These are phyloP conservation scores for Caloboletus inedulis DNA, from an alignment of 1,284 basidiomycete species.

Conservation along the genomic window DNA sequence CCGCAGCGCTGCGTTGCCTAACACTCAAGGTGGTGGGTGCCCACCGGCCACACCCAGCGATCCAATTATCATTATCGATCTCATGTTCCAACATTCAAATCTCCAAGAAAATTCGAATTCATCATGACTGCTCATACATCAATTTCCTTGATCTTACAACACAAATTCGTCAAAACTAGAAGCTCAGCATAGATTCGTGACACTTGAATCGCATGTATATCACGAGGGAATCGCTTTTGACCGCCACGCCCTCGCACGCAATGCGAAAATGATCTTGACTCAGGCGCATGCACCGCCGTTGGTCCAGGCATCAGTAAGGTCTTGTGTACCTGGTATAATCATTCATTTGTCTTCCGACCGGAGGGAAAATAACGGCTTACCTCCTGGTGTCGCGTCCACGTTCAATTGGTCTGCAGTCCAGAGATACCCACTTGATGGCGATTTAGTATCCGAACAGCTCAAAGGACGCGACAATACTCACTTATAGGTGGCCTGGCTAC, in stretches of 20 bases:
- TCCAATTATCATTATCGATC: background rate
- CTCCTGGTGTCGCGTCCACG: slow-evolving; percentile 20
- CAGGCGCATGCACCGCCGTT: slow-evolving; percentile 15
- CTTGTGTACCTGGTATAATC: slow-evolving; percentile 2
- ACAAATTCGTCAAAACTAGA: background rate
- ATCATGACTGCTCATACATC: background rate
- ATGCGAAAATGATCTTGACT: background rate
- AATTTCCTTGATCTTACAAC: background rate
- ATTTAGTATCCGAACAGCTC: background rate
- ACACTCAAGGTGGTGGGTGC: background rate
- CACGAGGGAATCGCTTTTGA: background rate
- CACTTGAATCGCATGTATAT: background rate
- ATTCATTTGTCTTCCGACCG: background rate
- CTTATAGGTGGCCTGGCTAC: background rate
- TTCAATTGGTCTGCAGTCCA: slow-evolving; percentile 22
- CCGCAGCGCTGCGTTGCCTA: background rate
- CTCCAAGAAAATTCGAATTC: background rate
- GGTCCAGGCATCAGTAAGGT: slow-evolving; percentile 16
- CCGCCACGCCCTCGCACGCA: background rate
- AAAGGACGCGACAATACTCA: background rate
- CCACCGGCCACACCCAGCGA: background rate
- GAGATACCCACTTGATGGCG: slow-evolving; percentile 14
- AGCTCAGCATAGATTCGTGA: background rate
- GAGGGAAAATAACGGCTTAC: background rate
- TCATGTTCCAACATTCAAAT: background rate